These are phyloP conservation scores for Camelina laxa DNA, from an alignment of 345 rosid genomes.

Conservation along the genomic window DNA sequence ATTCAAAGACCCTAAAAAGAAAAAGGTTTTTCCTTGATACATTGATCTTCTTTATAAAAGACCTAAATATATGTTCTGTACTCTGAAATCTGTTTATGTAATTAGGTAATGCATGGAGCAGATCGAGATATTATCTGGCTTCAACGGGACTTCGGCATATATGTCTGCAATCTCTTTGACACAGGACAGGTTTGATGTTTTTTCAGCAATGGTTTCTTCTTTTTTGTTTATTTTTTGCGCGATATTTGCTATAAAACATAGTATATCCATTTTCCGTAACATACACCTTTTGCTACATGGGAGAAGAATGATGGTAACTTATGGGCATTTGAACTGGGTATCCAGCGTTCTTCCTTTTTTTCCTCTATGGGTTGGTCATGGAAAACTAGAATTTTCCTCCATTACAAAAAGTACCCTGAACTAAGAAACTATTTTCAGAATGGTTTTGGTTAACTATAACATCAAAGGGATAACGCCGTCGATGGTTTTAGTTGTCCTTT, in stretches of 20 bases:
- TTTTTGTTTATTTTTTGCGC: background rate
- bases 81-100: constrained; percentile 42
- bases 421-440: background rate
- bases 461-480: background rate
- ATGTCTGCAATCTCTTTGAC: constrained; percentile 95
- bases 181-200: constrained; percentile 86
- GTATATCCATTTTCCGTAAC: constrained; percentile 6
- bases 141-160: constrained; percentile 97
- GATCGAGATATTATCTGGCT: constrained; percentile 96
- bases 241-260: background rate
- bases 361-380: constrained; percentile 1
- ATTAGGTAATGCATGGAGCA: constrained; percentile 98
- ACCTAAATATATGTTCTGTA: constrained; percentile 33
- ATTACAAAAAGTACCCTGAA: background rate
- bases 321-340: constrained; percentile 14
- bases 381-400: background rate
- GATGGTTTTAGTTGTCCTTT: constrained; percentile 4
- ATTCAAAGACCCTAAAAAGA: constrained; percentile 91
- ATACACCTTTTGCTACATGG: background rate
- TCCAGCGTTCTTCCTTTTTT: background rate
- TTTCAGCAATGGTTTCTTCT: constrained; percentile 15
- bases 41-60: background rate
- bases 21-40: constrained; percentile 62
- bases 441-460: constrained; percentile 8
- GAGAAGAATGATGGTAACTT: constrained; percentile 17